Conservation (phyloP, 495 filamentous ascomycete species). For the Barbatosphaeria neglecta region DNA sequence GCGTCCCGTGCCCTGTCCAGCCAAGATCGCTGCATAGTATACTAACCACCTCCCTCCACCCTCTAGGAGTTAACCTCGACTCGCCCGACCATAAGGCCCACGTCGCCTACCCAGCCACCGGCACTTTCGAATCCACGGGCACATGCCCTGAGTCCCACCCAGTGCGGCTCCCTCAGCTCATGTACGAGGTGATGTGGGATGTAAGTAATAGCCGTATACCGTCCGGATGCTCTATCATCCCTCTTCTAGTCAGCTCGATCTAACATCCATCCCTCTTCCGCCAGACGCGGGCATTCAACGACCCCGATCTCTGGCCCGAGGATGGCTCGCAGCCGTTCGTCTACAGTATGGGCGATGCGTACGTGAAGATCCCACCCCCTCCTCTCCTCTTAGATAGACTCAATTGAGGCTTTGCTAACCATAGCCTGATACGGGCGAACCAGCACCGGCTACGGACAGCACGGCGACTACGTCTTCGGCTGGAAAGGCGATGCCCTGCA, state of each 20-base stretch:
- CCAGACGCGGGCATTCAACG: slow-evolving; percentile 32
- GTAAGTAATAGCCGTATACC: too few species aligned
- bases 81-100: slow-evolving; percentile 41
- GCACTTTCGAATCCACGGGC: slow-evolving; percentile 24
- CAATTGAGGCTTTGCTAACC: not conserved
- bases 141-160: slow-evolving; percentile 36
- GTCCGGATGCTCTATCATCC: too few species aligned
- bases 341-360: slow-evolving; percentile 37
- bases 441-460: slow-evolving; percentile 29
- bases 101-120: slow-evolving; percentile 29
- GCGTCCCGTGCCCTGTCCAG: not conserved
- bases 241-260: slow-evolving; percentile 10
- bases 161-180: slow-evolving; percentile 32
- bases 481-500: slow-evolving; percentile 39
- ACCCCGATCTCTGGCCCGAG: slow-evolving; percentile 29
- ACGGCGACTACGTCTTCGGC: slow-evolving; percentile 42
- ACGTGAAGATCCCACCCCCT: slow-evolving; percentile 15
- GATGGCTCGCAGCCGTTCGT: slow-evolving; percentile 31
- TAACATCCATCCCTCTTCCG: slow-evolving; percentile 25
- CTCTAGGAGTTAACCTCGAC: slow-evolving; percentile 46
- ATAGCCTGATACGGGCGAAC: too few species aligned
- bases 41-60: not conserved
- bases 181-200: slow-evolving; percentile 27
- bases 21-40: not conserved
- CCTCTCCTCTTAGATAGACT: slow-evolving; percentile 35